Base-by-base conservation (phyloP, 208 protist genomes). In the Crithidia expoeki region DNA sequence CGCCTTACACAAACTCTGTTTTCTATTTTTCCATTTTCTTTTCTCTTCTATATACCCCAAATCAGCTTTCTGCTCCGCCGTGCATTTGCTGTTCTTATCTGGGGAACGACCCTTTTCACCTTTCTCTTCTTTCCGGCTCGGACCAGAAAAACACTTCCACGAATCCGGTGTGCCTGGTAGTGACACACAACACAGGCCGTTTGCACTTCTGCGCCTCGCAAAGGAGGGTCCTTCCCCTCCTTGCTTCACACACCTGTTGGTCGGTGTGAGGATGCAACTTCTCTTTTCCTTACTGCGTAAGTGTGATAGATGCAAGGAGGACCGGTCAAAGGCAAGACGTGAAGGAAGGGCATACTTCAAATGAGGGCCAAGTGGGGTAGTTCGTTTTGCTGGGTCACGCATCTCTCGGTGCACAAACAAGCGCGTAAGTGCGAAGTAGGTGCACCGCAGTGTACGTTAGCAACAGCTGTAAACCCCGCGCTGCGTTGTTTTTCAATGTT, bases 1-100 rank as follows among this genome's bases (percentile, higher is more conserved):
- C 51, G 36, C 28, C n/a, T 34, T 28, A 23, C 21, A 21, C 25
- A 5, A 28, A 16, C 3, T 50, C 33, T 21, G 23, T 42, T 46
- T 60, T 14, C 21, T 61, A 1, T 46, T 61, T 49, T 61, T n/a
- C 21, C 23, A 14, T 61, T 61, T 25, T 46, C n/a, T 44, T 44
- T 40, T 59, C 53, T 40, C 30, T 38, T 38, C 38, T 52, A 36
- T 56, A 36, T 36, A 56, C 32, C 17, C 14, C 32, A 56, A 12
- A 17, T 38, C 28, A 3, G 2, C 2, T 36, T 56, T 56, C 28
- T 9, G 23, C 21, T 32, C 7, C 72, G 47, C 38, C 12, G 42
- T 49, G 50, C 38, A 55, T 11, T 57, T 42, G 23, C 17, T 42
- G 28, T 42, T 61, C 25, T 70, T 19, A 27, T 44, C 28, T 47